These are phyloP conservation scores for Bryoglossum gracile DNA, from an alignment of 495 filamentous ascomycete species.

Conservation along the genomic window DNA sequence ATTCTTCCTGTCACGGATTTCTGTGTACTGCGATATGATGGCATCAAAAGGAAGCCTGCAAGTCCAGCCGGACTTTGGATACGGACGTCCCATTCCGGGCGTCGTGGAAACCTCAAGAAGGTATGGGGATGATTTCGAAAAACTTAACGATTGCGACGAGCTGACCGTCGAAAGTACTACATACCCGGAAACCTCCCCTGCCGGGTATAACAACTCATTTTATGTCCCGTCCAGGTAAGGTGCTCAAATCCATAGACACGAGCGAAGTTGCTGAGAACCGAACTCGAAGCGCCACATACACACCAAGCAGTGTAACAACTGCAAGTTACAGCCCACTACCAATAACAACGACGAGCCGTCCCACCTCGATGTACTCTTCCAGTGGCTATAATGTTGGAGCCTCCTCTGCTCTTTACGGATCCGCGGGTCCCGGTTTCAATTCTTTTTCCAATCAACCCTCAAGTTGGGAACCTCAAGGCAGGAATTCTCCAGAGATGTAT, in stretches of 20 bases:
- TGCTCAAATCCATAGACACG: slow-evolving; percentile 7
- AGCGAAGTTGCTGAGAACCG: slow-evolving; percentile 18
- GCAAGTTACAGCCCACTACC: slow-evolving; percentile 17
- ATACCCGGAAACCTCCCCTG: slow-evolving; percentile 15
- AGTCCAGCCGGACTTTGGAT: slow-evolving; percentile 23
- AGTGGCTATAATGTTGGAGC: slow-evolving; percentile 21
- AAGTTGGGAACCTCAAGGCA: slow-evolving; percentile 22
- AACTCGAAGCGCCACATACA: slow-evolving; percentile 19
- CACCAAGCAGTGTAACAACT: slow-evolving; percentile 11
- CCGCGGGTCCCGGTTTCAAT: slow-evolving; percentile 18
- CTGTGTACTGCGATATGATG: slow-evolving; percentile 20
- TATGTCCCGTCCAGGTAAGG: slow-evolving; percentile 25
- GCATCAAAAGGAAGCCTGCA: slow-evolving; percentile 23
- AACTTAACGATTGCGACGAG: slow-evolving; percentile 1
- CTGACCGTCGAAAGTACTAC: slow-evolving; percentile 17
- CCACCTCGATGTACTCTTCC: slow-evolving; percentile 18
- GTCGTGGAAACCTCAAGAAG: slow-evolving; percentile 19
- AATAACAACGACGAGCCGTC: slow-evolving; percentile 5
- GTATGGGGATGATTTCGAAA: slow-evolving; percentile 11
- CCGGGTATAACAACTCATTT: slow-evolving; percentile 18
- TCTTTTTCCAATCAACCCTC: slow-evolving; percentile 14
- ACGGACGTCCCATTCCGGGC: slow-evolving; percentile 11
- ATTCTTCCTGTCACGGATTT: slow-evolving; percentile 12
- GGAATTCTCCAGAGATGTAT: slow-evolving; percentile 24
- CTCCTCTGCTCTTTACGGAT: slow-evolving; percentile 22